phyloP scores from a whole-genome alignment of 148 eudicot species.

The Gaultheria prostrata region DNA sequence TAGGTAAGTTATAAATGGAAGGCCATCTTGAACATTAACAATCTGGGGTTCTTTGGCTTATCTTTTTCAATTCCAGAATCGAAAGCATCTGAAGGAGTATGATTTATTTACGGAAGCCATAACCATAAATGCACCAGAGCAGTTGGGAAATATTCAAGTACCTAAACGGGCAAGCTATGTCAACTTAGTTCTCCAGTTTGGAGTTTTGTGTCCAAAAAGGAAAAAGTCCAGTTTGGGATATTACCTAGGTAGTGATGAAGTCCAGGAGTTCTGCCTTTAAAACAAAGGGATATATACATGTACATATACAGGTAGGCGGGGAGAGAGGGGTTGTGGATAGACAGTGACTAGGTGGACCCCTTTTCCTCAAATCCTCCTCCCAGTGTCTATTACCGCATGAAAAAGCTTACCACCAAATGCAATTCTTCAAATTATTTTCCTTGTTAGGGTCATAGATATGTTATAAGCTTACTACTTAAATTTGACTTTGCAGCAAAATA shows the following conservation, averaged over 20 bases:
- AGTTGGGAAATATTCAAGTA: too few species aligned
- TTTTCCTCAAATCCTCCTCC: not conserved
- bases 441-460: conserved; percentile 11
- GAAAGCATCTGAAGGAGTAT: too few species aligned
- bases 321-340: not conserved
- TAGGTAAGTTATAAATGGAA: not conserved
- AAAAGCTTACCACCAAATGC: not conserved
- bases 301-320: not conserved
- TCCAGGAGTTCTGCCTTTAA: not conserved
- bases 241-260: not conserved
- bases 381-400: not conserved
- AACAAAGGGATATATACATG: not conserved
- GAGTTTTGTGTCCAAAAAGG: not conserved
- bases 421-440: not conserved
- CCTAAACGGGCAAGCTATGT: too few species aligned
- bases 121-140: too few species aligned
- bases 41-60: not conserved
- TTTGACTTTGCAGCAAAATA: conserved; percentile 70
- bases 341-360: not conserved
- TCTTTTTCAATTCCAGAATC: too few species aligned
- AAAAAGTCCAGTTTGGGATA: not conserved
- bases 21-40: not conserved
- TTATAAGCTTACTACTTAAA: not conserved
- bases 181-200: not conserved
- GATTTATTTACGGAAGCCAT: too few species aligned